These are phyloP conservation scores for Roridomyces roridus DNA, from an alignment of 768 basidiomycete species.

Conservation along the genomic window DNA sequence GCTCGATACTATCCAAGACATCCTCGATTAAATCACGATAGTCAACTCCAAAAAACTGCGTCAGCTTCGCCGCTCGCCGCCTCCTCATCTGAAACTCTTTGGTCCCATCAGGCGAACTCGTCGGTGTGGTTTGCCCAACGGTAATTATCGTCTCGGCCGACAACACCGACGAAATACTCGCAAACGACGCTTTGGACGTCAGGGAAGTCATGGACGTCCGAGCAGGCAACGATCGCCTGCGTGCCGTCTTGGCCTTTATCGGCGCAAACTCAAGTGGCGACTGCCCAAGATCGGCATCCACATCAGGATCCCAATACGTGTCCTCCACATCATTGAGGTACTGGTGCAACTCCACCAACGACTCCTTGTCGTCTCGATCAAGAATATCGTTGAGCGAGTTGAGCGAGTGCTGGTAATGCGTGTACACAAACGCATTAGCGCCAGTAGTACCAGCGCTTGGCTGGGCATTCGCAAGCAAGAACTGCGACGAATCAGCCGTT, in stretches of 20 bases:
- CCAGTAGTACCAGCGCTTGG: slow-evolving; percentile 6
- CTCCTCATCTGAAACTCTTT: slow-evolving; percentile 74
- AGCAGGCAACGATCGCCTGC: slow-evolving; percentile 73
- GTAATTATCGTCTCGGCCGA: slow-evolving; percentile 15
- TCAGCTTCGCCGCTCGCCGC: slow-evolving; percentile 80
- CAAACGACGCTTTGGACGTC: neutral
- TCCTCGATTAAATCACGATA: slow-evolving; percentile 80
- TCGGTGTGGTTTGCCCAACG: slow-evolving; percentile 51
- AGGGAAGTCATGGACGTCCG: slow-evolving; percentile 67
- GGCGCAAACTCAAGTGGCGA: slow-evolving; percentile 32
- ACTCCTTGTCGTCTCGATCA: slow-evolving; percentile 77
- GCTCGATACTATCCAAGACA: slow-evolving; percentile 83
- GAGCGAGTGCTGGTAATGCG: slow-evolving; percentile 81
- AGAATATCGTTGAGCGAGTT: slow-evolving; percentile 83
- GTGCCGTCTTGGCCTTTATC: slow-evolving; percentile 53
- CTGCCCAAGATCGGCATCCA: slow-evolving; percentile 25
- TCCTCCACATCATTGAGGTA: slow-evolving; percentile 52
- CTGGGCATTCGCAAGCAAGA: slow-evolving; percentile 47
- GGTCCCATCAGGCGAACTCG: slow-evolving; percentile 48
- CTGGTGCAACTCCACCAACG: slow-evolving; percentile 76
- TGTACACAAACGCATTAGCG: slow-evolving; percentile 50
- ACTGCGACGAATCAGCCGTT: slow-evolving; percentile 67
- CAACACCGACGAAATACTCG: slow-evolving; percentile 37
- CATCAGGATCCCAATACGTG: neutral
- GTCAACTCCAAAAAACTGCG: slow-evolving; percentile 87